Base-by-base conservation (phyloP, 2,329 filamentous ascomycete species). In the Diaporthe sp. region DNA sequence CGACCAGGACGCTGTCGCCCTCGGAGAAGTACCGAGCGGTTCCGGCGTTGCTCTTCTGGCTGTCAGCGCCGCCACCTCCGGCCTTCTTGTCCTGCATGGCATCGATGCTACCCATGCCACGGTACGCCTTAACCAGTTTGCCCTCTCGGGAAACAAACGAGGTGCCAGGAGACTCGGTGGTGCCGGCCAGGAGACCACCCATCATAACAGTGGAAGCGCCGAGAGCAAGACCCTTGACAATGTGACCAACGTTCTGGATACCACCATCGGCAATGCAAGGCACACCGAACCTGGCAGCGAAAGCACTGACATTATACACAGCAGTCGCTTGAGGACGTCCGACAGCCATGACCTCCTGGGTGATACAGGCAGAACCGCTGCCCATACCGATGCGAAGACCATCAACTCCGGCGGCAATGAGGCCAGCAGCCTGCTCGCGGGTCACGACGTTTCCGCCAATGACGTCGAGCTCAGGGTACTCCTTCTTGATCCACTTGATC, bases 81-180 rank as follows among this genome's bases (percentile, higher is more conserved):
- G 96, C 95, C 90, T 98, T 98, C 92, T 97, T 98, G 87, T 98
- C 96, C 87, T 98, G 96, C 97, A 99, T 99, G 79, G 97, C 97
- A 82, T 98, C 97, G 83, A 99, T 99, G 86, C 93, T 96, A 79
- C 97, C 97, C 97, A 99, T 99, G 76, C 97, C 97, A 86, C 97
- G 94, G 90, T 99, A 99, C 55, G 97, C 96, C 91, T 99, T 99
- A 86, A 99, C 96, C 73, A 99, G 93, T 90, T 98, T 97, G 79
- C 97, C 97, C 86, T 98, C 96, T 77, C 94, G 94, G 82, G 95
- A 98, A 80, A 99, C 95, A 83, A 98, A 98, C 79, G 97, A 98
- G 79, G 96, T 96, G 79, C 97, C 97, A 49, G 97, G 97, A 51
- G 96, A 98, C 87, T 99, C 97, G 57, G 96, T 98, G 78, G 97